phyloP scores from a whole-genome alignment of 352 stramenopile genomes.

The Aphanomyces stellatus region DNA sequence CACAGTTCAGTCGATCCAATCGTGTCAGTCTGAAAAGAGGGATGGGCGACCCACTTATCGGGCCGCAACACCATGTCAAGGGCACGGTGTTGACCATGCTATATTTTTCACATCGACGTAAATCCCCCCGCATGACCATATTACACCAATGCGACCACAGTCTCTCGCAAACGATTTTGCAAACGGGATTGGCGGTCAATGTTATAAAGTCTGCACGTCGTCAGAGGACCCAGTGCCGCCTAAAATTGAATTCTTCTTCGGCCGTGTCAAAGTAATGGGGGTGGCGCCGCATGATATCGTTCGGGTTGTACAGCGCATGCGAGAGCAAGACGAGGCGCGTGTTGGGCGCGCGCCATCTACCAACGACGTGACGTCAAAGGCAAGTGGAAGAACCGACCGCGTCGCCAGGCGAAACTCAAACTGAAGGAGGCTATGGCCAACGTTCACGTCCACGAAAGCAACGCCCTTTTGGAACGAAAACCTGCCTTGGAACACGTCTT shows the following conservation, averaged over 20 bases:
- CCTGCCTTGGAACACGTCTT: slow-evolving; percentile 41
- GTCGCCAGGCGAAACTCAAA: slow-evolving; percentile 53
- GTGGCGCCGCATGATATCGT: not conserved
- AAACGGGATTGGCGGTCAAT: too few relatives aligned
- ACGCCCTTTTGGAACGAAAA: slow-evolving; percentile 58
- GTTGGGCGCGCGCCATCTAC: slow-evolving; percentile 9
- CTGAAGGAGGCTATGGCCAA: slow-evolving; percentile 57
- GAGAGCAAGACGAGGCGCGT: not conserved
- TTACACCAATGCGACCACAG: not conserved
- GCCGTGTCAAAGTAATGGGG: slow-evolving; percentile 45
- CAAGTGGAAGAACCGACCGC: slow-evolving; percentile 41
- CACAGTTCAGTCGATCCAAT: too few relatives aligned
- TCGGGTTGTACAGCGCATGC: not conserved
- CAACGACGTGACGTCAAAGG: not conserved
- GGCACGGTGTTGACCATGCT: too few relatives aligned
- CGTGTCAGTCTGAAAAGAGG: too few relatives aligned
- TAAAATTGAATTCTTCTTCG: slow-evolving; percentile 71
- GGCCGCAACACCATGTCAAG: too few relatives aligned
- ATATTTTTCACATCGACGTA: too few relatives aligned
- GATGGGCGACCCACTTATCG: too few relatives aligned
- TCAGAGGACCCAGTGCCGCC: slow-evolving; percentile 56
- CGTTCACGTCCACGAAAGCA: slow-evolving; percentile 58
- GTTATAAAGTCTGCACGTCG: too few relatives aligned
- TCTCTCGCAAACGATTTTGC: too few relatives aligned
- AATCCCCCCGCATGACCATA: too few relatives aligned